These are phyloP conservation scores for Eucalyptus cloeziana DNA, from an alignment of 345 rosid genomes.

Conservation along the genomic window DNA sequence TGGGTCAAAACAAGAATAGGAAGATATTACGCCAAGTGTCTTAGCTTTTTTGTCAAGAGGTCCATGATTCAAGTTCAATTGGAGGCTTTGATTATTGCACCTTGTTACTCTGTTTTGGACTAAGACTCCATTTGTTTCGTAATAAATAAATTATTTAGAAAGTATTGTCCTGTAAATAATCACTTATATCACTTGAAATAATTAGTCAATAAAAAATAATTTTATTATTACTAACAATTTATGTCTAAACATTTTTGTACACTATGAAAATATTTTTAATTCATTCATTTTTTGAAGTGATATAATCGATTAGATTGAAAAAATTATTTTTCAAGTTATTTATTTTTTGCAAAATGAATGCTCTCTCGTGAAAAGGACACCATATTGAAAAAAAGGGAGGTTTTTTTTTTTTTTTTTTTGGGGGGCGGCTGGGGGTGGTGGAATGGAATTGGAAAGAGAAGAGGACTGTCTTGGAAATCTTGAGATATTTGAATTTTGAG, in stretches of 20 bases:
- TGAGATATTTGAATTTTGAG: not conserved
- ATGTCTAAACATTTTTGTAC: not conserved
- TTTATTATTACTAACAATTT: not conserved
- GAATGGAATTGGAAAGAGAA: not conserved
- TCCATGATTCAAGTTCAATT: not conserved
- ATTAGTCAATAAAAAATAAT: not conserved
- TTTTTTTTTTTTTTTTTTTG: no score
- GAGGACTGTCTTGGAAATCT: not conserved
- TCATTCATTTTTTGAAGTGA: not conserved
- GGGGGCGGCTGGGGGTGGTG: no score
- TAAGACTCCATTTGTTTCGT: not conserved
- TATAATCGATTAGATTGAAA: not conserved
- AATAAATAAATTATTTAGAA: not conserved
- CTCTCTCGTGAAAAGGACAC: not conserved
- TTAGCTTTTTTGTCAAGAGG: not conserved
- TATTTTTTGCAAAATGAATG: not conserved
- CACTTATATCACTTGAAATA: not conserved
- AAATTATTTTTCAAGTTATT: not conserved
- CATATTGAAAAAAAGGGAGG: not conserved
- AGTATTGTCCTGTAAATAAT: not conserved
- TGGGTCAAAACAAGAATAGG: not conserved
- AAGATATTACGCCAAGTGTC: not conserved
- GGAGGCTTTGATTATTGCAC: not conserved
- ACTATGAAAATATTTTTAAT: not conserved
- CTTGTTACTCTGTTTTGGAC: not conserved